Percentiles rank a stretch among this genome's conserved stretches.
These are phyloP conservation scores for Cutaneotrichosporon sp. DNA, from an alignment of 1,284 basidiomycete genomes.

Conservation along the genomic window DNA sequence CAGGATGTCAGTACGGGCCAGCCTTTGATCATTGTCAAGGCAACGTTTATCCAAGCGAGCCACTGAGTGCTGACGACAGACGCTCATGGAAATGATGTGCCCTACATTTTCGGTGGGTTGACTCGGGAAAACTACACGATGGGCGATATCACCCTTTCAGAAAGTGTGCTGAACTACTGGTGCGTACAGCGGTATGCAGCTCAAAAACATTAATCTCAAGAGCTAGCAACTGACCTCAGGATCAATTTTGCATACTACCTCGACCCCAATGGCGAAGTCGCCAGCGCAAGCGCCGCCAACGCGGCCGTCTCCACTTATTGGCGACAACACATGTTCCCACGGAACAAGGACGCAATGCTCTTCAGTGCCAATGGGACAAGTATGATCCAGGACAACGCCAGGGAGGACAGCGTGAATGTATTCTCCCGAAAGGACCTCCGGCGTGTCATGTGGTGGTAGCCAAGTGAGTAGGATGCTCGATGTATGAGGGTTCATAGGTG, in stretches of 20 bases:
- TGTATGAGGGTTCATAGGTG: no score
- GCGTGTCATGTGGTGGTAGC: no score
- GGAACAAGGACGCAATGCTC: no score
- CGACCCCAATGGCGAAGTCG: background rate
- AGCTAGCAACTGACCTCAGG: conserved; percentile 15
- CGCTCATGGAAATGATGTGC: conserved; percentile 27
- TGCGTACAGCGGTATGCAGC: no score
- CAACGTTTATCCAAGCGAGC: no score
- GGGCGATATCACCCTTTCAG: conserved; percentile 20
- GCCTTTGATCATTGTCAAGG: no score
- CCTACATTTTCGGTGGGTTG: conserved; percentile 26
- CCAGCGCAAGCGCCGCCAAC: background rate
- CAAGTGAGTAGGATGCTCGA: no score
- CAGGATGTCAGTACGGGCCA: background rate
- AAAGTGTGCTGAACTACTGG: conserved; percentile 38
- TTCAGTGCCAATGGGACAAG: no score
- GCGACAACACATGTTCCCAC: background rate
- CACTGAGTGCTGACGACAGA: background rate
- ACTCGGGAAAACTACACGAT: conserved; percentile 19
- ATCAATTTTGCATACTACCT: conserved; percentile 44
- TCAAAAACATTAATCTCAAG: no score
- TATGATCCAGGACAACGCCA: no score
- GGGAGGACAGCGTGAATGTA: no score
- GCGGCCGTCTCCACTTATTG: background rate
- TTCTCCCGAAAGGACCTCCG: no score